A percentile compares a stretch with the other conserved stretches of the same genome.
Conservation (phyloP, 306 rosid genomes). For the Castanea crenata region DNA sequence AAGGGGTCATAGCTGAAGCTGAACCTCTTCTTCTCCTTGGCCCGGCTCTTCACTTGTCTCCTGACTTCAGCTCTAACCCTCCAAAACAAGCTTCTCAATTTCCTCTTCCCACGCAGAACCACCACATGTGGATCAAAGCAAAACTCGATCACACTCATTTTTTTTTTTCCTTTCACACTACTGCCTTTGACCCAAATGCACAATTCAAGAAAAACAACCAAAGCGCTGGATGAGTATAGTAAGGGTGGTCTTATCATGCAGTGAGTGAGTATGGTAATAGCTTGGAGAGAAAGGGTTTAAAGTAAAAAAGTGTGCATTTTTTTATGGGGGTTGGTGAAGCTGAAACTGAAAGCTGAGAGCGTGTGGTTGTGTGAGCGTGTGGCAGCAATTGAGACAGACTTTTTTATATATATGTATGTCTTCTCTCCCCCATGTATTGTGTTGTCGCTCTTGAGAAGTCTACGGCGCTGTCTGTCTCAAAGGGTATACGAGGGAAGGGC, state of each 20-base stretch:
- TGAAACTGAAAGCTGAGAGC: background rate
- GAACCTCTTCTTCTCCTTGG: constrained; percentile 25
- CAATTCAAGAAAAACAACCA: background rate
- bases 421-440: background rate
- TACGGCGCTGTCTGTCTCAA: constrained; percentile 30
- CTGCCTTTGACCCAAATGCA: background rate
- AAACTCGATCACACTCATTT: constrained; percentile 14
- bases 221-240: background rate
- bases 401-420: background rate
- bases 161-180: background rate
- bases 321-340: constrained; percentile 22
- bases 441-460: constrained; percentile 29
- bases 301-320: background rate
- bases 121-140: constrained; percentile 34
- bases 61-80: constrained; percentile 44
- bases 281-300: constrained; percentile 20
- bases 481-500: background rate
- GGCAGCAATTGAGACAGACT: background rate
- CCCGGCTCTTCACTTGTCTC: constrained; percentile 29
- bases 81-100: constrained; percentile 51
- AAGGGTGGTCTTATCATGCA: too few relatives aligned
- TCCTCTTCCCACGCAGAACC: constrained; percentile 37
- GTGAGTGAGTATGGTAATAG: background rate
- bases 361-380: background rate
- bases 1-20: constrained; percentile 57